Base-by-base conservation (phyloP, 2,329 filamentous ascomycete species). In the Cladosporium sp. region DNA sequence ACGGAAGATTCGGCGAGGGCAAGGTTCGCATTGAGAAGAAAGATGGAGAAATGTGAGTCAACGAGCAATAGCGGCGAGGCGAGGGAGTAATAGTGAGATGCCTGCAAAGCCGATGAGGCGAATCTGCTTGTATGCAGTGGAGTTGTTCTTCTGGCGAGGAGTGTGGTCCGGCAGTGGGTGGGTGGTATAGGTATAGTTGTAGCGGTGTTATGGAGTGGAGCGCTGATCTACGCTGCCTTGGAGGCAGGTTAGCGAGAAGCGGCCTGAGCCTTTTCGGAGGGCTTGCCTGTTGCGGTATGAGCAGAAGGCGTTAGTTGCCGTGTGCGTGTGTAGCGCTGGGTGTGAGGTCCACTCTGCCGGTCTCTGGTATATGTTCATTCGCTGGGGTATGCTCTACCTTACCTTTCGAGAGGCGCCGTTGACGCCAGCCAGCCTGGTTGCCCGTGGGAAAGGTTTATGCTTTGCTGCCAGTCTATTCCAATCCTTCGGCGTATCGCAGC, bases 41-140 rank as follows among this genome's bases (percentile, higher is more conserved):
- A 57, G 33, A 57, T 31, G 55, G 55, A 33, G 33, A 18, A 40
- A 16, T 40, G 26, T 60, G 57, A 60, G 57, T 50, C 57, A 49
- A 60, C 33, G 16, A 16, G 40, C 40, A 31, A 60, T 60, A 49
- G 26, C 31, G 57, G 40, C 40, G 14, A 12, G 23, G 37, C 8
- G 37, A 44, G 37, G 23, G 6, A 49, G 37, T 18, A 21, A 60
- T 60, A 60, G 21, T n/a, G 26, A 26, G 11, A 53, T 53, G 14
- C 28, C 29, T 29, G 50, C 50, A 26, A 53, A 16, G 23, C 50
- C 50, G 50, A 31, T 53, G 50, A 33, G 28, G 16, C 16, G 28
- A 29, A 1, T 10, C 11, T 29, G 28, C 23, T 29, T 53, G 49
- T 29, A 6, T 44, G 37, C n/a, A 18, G 2, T 44, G 18, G 6